These are phyloP conservation scores for Aspergillus taichungensis DNA, from an alignment of 495 filamentous ascomycete species.

Conservation along the genomic window DNA sequence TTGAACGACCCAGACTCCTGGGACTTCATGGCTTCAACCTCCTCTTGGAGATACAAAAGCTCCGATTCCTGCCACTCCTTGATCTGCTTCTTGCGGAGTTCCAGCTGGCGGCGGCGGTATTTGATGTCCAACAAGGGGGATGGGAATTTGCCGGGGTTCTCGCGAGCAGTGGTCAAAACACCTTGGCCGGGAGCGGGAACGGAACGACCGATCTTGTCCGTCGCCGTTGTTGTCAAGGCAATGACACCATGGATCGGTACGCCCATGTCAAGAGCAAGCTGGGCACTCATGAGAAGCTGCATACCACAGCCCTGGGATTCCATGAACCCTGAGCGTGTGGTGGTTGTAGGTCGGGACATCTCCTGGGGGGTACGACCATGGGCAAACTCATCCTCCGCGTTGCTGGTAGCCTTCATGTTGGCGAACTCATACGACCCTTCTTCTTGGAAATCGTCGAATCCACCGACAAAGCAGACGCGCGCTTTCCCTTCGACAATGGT, in stretches of 20 bases:
- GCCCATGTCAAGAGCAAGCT: constrained; percentile 95
- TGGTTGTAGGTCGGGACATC: constrained; percentile 97
- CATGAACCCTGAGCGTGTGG: constrained; percentile 97
- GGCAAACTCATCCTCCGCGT: constrained; percentile 89
- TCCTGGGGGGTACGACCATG: constrained; percentile 92
- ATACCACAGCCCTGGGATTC: constrained; percentile 98
- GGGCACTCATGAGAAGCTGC: constrained; percentile 96
- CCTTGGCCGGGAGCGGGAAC: constrained; percentile 94
- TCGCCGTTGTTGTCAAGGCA: constrained; percentile 91
- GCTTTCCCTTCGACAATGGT: constrained; percentile 97
- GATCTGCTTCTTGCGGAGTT: constrained; percentile 83
- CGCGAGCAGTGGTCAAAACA: constrained; percentile 94
- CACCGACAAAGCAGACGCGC: constrained; percentile 92
- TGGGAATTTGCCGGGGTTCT: constrained; percentile 82
- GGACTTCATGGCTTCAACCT: constrained; percentile 83
- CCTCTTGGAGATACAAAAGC: constrained; percentile 83
- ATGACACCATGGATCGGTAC: constrained; percentile 95
- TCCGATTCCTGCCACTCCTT: constrained; percentile 94
- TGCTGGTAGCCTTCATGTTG: constrained; percentile 99
- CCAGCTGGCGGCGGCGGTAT: constrained; percentile 90
- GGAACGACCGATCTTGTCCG: constrained; percentile 96
- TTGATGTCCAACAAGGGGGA: constrained; percentile 94
- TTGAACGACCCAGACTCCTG: constrained; percentile 57
- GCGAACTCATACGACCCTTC: constrained; percentile 99
- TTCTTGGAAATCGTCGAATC: constrained; percentile 98